These are phyloP conservation scores for Diphasiastrum complanatum DNA, from an alignment of 83 land plant genomes.

Conservation along the genomic window DNA sequence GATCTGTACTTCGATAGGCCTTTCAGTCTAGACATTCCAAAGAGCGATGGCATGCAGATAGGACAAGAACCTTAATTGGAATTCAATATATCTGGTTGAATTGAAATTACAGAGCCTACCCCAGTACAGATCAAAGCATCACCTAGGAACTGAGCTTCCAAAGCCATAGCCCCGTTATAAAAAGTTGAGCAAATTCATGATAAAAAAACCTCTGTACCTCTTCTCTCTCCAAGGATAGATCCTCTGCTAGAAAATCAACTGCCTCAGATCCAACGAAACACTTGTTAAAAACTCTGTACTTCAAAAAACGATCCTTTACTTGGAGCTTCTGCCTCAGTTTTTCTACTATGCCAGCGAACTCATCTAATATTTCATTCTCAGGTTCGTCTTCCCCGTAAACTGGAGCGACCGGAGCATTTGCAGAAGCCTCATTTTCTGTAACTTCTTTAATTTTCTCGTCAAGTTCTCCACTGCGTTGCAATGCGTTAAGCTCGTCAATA, in stretches of 20 bases:
- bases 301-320: slow-evolving; percentile 60
- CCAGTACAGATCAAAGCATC: too few relatives aligned
- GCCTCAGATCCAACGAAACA: slow-evolving; percentile 80
- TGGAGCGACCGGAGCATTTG: slow-evolving; percentile 60
- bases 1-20: too few relatives aligned
- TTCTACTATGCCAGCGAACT: slow-evolving; percentile 49
- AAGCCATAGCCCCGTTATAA: too few relatives aligned
- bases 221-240: too few relatives aligned
- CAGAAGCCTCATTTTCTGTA: slow-evolving; percentile 39
- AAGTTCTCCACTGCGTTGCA: slow-evolving; percentile 56
- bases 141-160: too few relatives aligned
- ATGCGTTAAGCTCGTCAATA: slow-evolving; percentile 43
- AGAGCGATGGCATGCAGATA: too few relatives aligned
- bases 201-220: too few relatives aligned
- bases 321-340: slow-evolving; percentile 51
- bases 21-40: too few relatives aligned
- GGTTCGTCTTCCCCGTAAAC: slow-evolving; percentile 75
- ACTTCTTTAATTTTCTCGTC: slow-evolving; percentile 52
- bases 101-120: too few relatives aligned
- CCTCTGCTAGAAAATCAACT: slow-evolving; percentile 70
- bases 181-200: too few relatives aligned
- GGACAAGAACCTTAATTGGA: too few relatives aligned
- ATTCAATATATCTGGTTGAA: too few relatives aligned
- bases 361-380: slow-evolving; percentile 52
- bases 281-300: slow-evolving; percentile 53